Conservation (phyloP, 176 grass and related monocot genomes). For the Lolium rigidum region DNA sequence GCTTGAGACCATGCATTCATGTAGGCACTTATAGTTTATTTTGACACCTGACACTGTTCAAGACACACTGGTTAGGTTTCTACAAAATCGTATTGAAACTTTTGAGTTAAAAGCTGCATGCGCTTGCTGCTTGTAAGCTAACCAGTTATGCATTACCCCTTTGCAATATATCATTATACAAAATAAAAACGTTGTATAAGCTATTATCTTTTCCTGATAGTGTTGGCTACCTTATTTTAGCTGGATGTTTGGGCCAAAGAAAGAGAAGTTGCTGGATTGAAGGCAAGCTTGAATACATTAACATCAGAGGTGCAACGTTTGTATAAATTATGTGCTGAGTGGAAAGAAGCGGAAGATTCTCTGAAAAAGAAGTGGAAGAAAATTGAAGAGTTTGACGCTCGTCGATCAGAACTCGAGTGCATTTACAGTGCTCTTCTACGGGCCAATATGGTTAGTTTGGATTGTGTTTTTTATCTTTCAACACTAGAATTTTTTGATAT, state of each 20-base stretch:
- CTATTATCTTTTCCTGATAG: conserved; percentile 41
- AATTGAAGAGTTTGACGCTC: conserved; percentile 94
- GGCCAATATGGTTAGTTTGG: conserved; percentile 74
- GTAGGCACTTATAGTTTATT: not conserved
- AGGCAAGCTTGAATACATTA: conserved; percentile 89
- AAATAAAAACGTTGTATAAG: conserved; percentile 12
- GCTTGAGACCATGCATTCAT: conserved; percentile 23
- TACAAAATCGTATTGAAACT: not conserved
- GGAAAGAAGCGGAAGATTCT: conserved; percentile 98
- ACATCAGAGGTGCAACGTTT: conserved; percentile 89
- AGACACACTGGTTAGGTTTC: not conserved
- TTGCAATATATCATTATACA: conserved; percentile 27
- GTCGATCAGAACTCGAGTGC: conserved; percentile 87
- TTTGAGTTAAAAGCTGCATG: conserved; percentile 3
- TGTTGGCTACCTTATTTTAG: conserved; percentile 48
- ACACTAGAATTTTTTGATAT: conserved; percentile 4
- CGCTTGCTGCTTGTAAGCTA: conserved; percentile 31
- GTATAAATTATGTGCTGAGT: conserved; percentile 92
- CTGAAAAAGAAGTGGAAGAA: conserved; percentile 99
- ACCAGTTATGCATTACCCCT: conserved; percentile 22
- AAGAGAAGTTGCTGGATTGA: conserved; percentile 97
- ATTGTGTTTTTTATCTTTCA: conserved; percentile 31
- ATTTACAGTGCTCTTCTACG: conserved; percentile 88
- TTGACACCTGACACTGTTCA: not conserved
- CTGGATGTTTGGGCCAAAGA: conserved; percentile 92